Conservation (phyloP, 495 filamentous ascomycete genomes). For the Rhypophila decipiens region DNA sequence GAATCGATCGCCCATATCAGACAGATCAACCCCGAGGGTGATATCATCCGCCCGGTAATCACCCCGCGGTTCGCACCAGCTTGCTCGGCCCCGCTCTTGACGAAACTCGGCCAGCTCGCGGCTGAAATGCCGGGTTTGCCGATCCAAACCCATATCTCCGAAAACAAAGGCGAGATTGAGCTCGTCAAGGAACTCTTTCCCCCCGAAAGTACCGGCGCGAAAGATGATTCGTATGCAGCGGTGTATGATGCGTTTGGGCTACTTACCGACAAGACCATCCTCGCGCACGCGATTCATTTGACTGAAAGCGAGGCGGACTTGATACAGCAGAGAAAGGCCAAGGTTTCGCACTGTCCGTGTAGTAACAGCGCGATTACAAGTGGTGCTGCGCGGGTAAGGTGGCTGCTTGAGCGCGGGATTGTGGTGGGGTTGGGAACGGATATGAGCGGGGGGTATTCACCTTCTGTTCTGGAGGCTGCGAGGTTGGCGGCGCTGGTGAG, state of each 20-base stretch:
- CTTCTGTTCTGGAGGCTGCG: constrained; percentile 71
- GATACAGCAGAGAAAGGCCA: constrained; percentile 52
- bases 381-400: constrained; percentile 65
- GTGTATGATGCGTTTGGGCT: constrained; percentile 74
- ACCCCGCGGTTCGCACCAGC: constrained; percentile 87
- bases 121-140: constrained; percentile 47
- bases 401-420: constrained; percentile 66
- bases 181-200: constrained; percentile 71
- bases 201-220: constrained; percentile 10
- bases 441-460: constrained; percentile 76
- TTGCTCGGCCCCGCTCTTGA: constrained; percentile 57
- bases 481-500: constrained; percentile 71
- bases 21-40: constrained; percentile 52
- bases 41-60: constrained; percentile 68
- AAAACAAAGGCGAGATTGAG: constrained; percentile 66
- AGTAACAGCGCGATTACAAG: constrained; percentile 74
- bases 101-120: constrained; percentile 57
- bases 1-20: constrained; percentile 62
- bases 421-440: constrained; percentile 84
- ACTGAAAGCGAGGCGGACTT: constrained; percentile 54
- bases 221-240: constrained; percentile 54
- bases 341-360: constrained; percentile 79
- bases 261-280: constrained; percentile 64
- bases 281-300: constrained; percentile 84
- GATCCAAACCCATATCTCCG: constrained; percentile 88